Conservation (phyloP, 2,329 filamentous ascomycete genomes). For the Paraphaeosphaeria sporulosa region DNA sequence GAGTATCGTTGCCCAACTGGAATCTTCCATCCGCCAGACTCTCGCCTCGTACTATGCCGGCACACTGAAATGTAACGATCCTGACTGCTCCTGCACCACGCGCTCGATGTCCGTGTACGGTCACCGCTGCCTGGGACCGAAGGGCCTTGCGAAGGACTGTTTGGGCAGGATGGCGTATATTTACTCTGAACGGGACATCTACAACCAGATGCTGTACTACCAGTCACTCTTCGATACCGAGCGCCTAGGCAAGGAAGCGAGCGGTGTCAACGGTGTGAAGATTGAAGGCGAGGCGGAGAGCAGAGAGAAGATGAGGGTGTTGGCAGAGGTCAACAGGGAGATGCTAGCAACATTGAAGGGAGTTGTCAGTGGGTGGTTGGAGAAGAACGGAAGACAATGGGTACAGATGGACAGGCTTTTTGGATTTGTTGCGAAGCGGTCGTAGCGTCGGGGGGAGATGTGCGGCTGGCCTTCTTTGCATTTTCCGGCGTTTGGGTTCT, state of each 20-base stretch:
- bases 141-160: slow-evolving; percentile 84
- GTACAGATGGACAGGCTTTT: slow-evolving; percentile 93
- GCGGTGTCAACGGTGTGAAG: slow-evolving; percentile 54
- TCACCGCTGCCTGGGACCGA: slow-evolving; percentile 84
- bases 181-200: slow-evolving; percentile 85
- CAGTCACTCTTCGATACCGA: slow-evolving; percentile 88
- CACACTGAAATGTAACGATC: slow-evolving; percentile 89
- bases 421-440: slow-evolving; percentile 59
- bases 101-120: slow-evolving; percentile 94
- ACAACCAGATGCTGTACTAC: slow-evolving; percentile 94
- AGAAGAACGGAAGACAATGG: slow-evolving; percentile 90
- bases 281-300: slow-evolving; percentile 63
- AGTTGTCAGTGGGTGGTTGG: slow-evolving; percentile 82
- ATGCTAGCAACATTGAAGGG: slow-evolving; percentile 79
- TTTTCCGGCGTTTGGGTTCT: background rate
- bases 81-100: slow-evolving; percentile 84
- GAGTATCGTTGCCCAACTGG: slow-evolving; percentile 84
- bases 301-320: slow-evolving; percentile 65
- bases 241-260: slow-evolving; percentile 66
- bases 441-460: background rate
- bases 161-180: slow-evolving; percentile 88
- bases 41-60: slow-evolving; percentile 89
- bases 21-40: slow-evolving; percentile 79
- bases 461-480: background rate
- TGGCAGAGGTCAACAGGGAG: slow-evolving; percentile 83